Evolutionary conservation across 129 eudicot genomes (phyloP).

Genomic region (Artemisia annua): DNA sequence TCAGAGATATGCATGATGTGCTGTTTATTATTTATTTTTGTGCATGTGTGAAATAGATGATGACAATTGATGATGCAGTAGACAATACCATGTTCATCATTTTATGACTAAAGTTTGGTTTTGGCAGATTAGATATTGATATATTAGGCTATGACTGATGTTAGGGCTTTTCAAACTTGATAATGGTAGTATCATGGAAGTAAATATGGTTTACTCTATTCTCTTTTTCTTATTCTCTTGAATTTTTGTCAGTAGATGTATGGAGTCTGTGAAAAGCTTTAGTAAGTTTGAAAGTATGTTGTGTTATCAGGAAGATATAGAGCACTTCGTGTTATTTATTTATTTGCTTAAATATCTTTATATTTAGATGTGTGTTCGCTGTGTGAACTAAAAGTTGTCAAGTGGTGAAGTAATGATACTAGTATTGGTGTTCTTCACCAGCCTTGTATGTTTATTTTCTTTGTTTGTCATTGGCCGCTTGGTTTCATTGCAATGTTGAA

Average conservation of each 20-base stretch:
- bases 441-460: too few relatives aligned
- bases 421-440: too few relatives aligned
- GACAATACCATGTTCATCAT: background rate
- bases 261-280: background rate
- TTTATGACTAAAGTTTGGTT: too few relatives aligned
- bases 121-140: too few relatives aligned
- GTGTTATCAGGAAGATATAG: background rate
- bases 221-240: background rate
- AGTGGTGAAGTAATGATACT: too few relatives aligned
- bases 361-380: background rate
- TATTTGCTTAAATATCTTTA: background rate
- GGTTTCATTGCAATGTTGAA: too few relatives aligned
- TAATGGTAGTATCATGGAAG: background rate
- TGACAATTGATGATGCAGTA: background rate
- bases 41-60: background rate
- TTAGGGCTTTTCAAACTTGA: background rate
- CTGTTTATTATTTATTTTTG: too few relatives aligned
- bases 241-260: background rate
- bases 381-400: too few relatives aligned
- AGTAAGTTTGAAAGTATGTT: background rate
- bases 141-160: background rate
- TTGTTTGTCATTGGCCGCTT: too few relatives aligned
- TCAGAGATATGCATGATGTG: background rate
- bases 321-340: background rate
- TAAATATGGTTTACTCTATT: conserved; percentile 1